A percentile compares a stretch with the other conserved stretches of the same genome.
Conservation (phyloP, 768 basidiomycete genomes). For the Rickenella mellea region DNA sequence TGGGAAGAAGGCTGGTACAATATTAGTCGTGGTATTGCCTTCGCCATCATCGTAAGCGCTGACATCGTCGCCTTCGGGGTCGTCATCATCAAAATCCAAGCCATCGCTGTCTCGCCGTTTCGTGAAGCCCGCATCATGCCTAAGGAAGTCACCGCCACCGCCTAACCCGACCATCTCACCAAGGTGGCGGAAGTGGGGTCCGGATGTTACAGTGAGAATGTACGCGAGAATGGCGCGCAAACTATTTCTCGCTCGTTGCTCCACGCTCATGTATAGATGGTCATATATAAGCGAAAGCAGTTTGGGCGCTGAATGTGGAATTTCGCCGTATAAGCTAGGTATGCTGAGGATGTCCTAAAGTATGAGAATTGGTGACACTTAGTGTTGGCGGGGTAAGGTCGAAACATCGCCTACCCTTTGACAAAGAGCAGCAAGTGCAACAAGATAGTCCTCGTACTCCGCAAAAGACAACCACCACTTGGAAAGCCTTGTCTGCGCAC, state of each 20-base stretch:
- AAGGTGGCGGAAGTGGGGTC: slow-evolving; percentile 49
- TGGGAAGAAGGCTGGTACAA: slow-evolving; percentile 62
- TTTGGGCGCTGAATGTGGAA: slow-evolving; percentile 25
- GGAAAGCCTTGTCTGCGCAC: not conserved
- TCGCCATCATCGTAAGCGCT: not conserved
- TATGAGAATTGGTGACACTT: slow-evolving; percentile 14
- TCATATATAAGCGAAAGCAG: slow-evolving; percentile 56
- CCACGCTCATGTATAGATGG: slow-evolving; percentile 43
- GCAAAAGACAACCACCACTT: slow-evolving; percentile 39
- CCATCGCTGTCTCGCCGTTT: slow-evolving; percentile 9
- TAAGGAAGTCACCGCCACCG: slow-evolving; percentile 12
- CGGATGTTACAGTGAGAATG: slow-evolving; percentile 55
- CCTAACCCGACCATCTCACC: slow-evolving; percentile 50
- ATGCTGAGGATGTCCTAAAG: slow-evolving; percentile 21
- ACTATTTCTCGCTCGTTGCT: slow-evolving; percentile 36
- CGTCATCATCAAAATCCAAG: slow-evolving; percentile 22
- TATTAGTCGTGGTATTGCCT: slow-evolving; percentile 3
- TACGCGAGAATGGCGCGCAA: slow-evolving; percentile 54
- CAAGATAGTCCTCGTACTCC: slow-evolving; percentile 36
- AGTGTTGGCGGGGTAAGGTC: slow-evolving; percentile 4
- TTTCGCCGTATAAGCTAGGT: slow-evolving; percentile 33
- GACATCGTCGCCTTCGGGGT: slow-evolving; percentile 7
- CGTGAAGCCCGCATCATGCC: slow-evolving; percentile 14
- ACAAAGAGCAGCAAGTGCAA: slow-evolving; percentile 48
- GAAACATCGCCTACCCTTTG: slow-evolving; percentile 32